These are phyloP conservation scores for Daldinia sp. DNA, from an alignment of 2,329 filamentous ascomycete genomes.

Conservation along the genomic window DNA sequence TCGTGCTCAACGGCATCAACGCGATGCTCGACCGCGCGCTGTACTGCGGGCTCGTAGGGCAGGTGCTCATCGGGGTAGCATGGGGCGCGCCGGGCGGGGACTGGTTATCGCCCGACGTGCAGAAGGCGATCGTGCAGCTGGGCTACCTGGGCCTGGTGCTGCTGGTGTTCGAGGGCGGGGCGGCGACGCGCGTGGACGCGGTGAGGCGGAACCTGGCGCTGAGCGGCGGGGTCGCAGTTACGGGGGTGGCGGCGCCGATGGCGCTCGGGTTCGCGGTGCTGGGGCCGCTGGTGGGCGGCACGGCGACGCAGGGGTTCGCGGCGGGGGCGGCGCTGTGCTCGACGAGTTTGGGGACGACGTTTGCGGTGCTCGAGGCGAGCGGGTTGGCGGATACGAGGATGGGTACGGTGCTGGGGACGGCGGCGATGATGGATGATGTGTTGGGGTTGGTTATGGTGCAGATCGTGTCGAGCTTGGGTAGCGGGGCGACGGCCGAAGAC, in stretches of 20 bases:
- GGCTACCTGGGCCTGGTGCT: slow-evolving; percentile 81
- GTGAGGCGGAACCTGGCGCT: slow-evolving; percentile 71
- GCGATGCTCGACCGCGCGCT: slow-evolving; percentile 68
- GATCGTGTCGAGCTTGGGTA: slow-evolving; percentile 75
- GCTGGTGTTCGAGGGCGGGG: slow-evolving; percentile 77
- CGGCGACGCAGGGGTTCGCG: slow-evolving; percentile 64
- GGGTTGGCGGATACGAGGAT: slow-evolving; percentile 59
- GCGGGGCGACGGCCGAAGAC: slow-evolving; percentile 27
- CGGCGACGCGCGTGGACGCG: slow-evolving; percentile 65
- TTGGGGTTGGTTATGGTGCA: slow-evolving; percentile 82
- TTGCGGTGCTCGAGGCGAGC: slow-evolving; percentile 64
- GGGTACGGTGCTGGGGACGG: slow-evolving; percentile 75
- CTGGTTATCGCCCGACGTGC: slow-evolving; percentile 65
- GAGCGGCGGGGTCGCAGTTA: slow-evolving; percentile 72
- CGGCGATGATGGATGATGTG: slow-evolving; percentile 86
- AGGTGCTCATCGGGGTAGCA: slow-evolving; percentile 76
- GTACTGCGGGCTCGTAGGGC: slow-evolving; percentile 78
- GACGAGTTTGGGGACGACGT: slow-evolving; percentile 60
- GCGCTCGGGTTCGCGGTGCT: slow-evolving; percentile 72
- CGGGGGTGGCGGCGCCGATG: slow-evolving; percentile 74
- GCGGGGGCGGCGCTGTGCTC: slow-evolving; percentile 52
- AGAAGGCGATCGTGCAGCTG: slow-evolving; percentile 71
- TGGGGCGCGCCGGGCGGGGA: slow-evolving; percentile 76
- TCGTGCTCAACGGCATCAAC: slow-evolving; percentile 71
- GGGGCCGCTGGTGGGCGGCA: slow-evolving; percentile 60